Evolutionary conservation across 192 early-diverging fungal genomes (phyloP).

Genomic region (Coemansia aciculifera): DNA sequence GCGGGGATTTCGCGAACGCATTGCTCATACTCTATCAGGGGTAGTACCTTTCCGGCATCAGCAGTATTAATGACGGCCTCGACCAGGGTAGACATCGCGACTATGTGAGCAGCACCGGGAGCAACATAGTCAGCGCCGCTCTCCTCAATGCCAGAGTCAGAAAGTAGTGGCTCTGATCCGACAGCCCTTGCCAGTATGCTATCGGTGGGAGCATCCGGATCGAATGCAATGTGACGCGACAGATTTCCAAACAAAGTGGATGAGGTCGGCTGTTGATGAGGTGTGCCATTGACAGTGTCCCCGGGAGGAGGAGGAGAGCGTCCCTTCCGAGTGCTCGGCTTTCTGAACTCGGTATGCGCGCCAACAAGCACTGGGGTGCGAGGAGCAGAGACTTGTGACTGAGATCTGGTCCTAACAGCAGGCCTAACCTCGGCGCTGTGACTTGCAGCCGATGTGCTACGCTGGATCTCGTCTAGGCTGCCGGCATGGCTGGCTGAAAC

Average conservation of each 20-base stretch:
- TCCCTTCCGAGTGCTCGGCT: not conserved
- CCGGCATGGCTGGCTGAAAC: not conserved
- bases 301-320: not conserved
- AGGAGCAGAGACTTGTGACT: conserved; percentile 21
- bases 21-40: conserved; percentile 31
- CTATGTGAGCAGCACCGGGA: not conserved
- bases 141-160: conserved; percentile 14
- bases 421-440: not conserved
- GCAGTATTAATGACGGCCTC: conserved; percentile 12
- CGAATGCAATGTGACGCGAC: not conserved
- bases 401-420: conserved; percentile 24
- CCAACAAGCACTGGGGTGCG: conserved; percentile 2
- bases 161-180: not conserved
- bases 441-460: conserved; percentile 21
- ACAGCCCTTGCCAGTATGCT: not conserved
- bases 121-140: not conserved
- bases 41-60: conserved; percentile 19
- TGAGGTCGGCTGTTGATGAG: not conserved
- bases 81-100: conserved; percentile 6
- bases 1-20: conserved; percentile 27
- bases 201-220: conserved; percentile 4
- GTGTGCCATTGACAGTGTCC: not conserved
- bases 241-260: not conserved
- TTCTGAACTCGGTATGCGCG: not conserved
- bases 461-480: conserved; percentile 32